These are phyloP conservation scores for Plasmopara muralis DNA, from an alignment of 352 stramenopile genomes.

Conservation along the genomic window DNA sequence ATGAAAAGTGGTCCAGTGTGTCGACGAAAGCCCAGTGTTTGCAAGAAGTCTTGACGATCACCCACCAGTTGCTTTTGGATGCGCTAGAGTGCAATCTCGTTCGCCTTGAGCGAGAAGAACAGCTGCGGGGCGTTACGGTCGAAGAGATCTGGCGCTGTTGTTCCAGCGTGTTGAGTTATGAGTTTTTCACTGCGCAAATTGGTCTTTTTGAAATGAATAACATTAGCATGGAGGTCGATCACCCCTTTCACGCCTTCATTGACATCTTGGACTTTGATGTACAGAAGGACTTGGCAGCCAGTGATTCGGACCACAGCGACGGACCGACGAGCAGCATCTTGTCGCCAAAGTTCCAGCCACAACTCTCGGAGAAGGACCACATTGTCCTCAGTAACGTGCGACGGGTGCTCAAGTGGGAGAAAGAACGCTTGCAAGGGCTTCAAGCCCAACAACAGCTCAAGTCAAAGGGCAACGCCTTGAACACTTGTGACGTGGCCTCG, in stretches of 20 bases:
- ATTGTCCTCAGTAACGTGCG: conserved; percentile 35
- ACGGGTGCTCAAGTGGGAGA: conserved; percentile 37
- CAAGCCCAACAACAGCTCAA: conserved; percentile 67
- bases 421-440: conserved; percentile 24
- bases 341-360: conserved; percentile 19
- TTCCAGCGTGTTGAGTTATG: conserved; percentile 60
- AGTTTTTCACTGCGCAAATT: conserved; percentile 88
- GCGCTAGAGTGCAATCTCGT: conserved; percentile 66
- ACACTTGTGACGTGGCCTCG: conserved; percentile 15
- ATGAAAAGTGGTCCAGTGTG: conserved; percentile 5
- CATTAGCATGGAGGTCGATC: conserved; percentile 1
- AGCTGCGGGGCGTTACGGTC: conserved; percentile 46
- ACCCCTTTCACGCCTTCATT: conserved; percentile 55
- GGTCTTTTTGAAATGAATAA: conserved; percentile 93
- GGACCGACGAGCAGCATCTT: conserved; percentile 2
- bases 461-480: conserved; percentile 30
- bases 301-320: conserved; percentile 8
- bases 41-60: conserved; percentile 52
- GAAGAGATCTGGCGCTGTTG: conserved; percentile 57
- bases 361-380: conserved; percentile 23
- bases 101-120: conserved; percentile 51
- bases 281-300: conserved; percentile 18
- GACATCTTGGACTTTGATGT: conserved; percentile 64
- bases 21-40: conserved; percentile 38
- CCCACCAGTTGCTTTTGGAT: conserved; percentile 57